These are phyloP conservation scores for Laburnicola sp. DNA, from an alignment of 2,329 filamentous ascomycete species.

Conservation along the genomic window DNA sequence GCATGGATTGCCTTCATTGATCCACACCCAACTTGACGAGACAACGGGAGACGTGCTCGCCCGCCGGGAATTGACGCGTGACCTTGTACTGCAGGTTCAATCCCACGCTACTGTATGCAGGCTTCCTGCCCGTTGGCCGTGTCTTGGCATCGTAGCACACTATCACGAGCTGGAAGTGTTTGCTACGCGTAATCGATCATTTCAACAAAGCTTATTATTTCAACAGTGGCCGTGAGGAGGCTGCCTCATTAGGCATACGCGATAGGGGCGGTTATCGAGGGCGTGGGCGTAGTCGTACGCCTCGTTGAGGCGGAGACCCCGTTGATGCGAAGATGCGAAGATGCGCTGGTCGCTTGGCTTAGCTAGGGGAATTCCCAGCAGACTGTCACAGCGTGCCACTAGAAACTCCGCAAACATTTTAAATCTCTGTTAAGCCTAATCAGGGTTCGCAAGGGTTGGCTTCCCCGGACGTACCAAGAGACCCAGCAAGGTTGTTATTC, in stretches of 20 bases:
- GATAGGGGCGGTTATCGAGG: background rate
- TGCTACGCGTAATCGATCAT: constrained; percentile 1
- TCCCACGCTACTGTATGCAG: constrained; percentile 1
- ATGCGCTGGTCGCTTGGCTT: no score
- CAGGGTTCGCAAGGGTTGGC: no score
- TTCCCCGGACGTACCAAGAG: no score
- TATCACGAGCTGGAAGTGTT: background rate
- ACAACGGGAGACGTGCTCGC: no score
- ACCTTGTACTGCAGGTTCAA: constrained; percentile 1
- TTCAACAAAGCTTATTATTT: background rate
- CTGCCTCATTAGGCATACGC: no score
- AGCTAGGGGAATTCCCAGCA: no score
- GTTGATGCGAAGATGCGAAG: no score
- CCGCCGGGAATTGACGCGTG: background rate
- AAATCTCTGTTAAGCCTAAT: no score
- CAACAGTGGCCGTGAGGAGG: background rate
- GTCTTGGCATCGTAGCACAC: background rate
- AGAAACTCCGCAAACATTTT: no score
- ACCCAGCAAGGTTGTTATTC: background rate
- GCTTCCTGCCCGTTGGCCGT: background rate
- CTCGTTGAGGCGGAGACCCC: no score
- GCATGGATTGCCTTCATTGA: constrained; percentile 1
- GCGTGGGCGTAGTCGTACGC: no score
- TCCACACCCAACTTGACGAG: background rate
- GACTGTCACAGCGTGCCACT: no score